These are phyloP conservation scores for Chlamydomonas applanata DNA, from an alignment of 139 green algal species.

Conservation along the genomic window DNA sequence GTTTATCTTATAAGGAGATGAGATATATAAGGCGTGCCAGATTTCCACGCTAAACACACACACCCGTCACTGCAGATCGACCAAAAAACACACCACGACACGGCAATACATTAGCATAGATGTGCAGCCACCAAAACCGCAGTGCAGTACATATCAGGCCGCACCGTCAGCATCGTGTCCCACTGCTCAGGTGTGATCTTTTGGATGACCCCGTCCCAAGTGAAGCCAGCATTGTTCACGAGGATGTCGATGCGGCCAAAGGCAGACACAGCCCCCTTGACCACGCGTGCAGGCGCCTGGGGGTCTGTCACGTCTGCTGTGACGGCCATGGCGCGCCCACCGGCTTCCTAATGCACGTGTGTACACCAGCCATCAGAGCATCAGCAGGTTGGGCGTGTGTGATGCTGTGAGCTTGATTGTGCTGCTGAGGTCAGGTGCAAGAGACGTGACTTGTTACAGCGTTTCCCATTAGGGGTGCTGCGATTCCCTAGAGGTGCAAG, in stretches of 20 bases:
- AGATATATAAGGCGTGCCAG: too few relatives aligned
- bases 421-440: not conserved
- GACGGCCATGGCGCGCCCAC: slow-evolving; percentile 28
- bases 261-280: slow-evolving; percentile 45
- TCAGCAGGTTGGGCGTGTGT: too few relatives aligned
- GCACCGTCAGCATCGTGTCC: slow-evolving; percentile 68
- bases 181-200: slow-evolving; percentile 80
- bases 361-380: slow-evolving; percentile 13
- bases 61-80: too few relatives aligned
- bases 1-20: too few relatives aligned
- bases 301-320: slow-evolving; percentile 73
- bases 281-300: slow-evolving; percentile 44
- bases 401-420: slow-evolving; percentile 1
- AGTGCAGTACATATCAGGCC: not conserved
- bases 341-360: slow-evolving; percentile 13
- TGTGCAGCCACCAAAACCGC: slow-evolving; percentile 5
- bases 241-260: slow-evolving; percentile 60
- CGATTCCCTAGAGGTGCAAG: too few relatives aligned
- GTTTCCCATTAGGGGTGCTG: too few relatives aligned
- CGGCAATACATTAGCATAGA: not conserved
- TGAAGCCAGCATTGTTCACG: slow-evolving; percentile 80
- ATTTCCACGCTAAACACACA: too few relatives aligned
- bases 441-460: too few relatives aligned
- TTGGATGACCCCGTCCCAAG: slow-evolving; percentile 86
- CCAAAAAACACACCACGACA: too few relatives aligned